A percentile compares a stretch with the other conserved stretches of the same genome.
phyloP scores from a whole-genome alignment of 306 rosid species.

The Erythrophleum fordii region DNA sequence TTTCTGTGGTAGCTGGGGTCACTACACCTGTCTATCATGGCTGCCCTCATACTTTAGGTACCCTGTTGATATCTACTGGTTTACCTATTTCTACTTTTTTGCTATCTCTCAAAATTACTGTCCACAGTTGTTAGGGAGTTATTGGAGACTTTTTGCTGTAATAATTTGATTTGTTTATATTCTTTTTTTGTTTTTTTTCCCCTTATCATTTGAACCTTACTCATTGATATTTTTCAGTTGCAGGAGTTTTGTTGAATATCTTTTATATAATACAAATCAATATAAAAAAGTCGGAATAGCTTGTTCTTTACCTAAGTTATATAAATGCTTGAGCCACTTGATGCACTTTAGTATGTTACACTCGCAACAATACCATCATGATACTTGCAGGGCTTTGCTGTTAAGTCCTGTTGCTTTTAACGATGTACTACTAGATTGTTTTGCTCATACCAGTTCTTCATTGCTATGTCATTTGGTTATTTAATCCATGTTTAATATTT shows the following conservation, averaged over 20 bases:
- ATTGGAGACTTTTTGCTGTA: neutral
- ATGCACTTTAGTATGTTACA: constrained; percentile 19
- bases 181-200: neutral
- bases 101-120: constrained; percentile 22
- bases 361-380: too few species aligned
- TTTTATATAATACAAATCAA: neutral
- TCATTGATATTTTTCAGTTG: neutral
- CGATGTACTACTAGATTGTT: neutral
- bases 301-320: constrained; percentile 8
- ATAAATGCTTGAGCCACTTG: neutral
- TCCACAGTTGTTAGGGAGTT: constrained; percentile 8
- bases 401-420: constrained; percentile 2
- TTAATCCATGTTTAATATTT: constrained; percentile 2
- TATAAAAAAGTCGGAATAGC: neutral
- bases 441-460: neutral
- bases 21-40: constrained; percentile 94
- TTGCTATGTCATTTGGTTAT: neutral
- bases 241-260: constrained; percentile 20
- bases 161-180: neutral
- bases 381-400: constrained; percentile 20
- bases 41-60: constrained; percentile 96
- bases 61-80: constrained; percentile 16
- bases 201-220: neutral
- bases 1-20: constrained; percentile 99
- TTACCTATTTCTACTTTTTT: constrained; percentile 23